Percentiles rank a stretch among this genome's conserved stretches.
phyloP scores from a whole-genome alignment of 371 early-diverging fungal genomes.

The Rhizopus arrhizus region DNA sequence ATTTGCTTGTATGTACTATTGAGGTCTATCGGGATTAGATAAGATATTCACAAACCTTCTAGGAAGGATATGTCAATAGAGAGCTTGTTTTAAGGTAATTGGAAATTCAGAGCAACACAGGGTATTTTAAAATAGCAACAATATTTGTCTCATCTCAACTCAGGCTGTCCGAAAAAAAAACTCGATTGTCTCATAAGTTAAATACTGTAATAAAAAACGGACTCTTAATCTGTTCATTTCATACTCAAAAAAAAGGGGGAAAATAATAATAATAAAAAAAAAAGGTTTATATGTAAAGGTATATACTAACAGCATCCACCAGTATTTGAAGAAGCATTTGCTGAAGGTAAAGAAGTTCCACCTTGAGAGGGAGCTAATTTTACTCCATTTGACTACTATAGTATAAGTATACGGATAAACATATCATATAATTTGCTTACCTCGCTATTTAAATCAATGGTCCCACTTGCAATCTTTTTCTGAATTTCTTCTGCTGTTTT shows the following conservation, averaged over 20 bases:
- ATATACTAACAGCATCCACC: conserved; percentile 46
- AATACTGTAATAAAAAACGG: too few relatives aligned
- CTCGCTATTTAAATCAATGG: conserved; percentile 49
- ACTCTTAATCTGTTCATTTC: neutral
- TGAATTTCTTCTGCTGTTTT: conserved; percentile 49
- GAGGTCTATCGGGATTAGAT: too few relatives aligned
- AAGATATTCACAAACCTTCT: too few relatives aligned
- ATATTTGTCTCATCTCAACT: too few relatives aligned
- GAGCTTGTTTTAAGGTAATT: too few relatives aligned
- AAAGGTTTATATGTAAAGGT: neutral
- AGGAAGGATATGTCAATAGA: too few relatives aligned
- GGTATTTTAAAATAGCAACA: too few relatives aligned
- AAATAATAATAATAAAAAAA: neutral
- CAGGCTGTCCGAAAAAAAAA: too few relatives aligned
- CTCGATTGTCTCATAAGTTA: too few relatives aligned
- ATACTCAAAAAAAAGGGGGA: neutral
- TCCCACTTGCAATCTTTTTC: conserved; percentile 48
- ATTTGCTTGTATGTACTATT: too few relatives aligned
- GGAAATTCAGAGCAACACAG: too few relatives aligned
- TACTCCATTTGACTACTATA: conserved; percentile 45
- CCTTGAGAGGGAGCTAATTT: conserved; percentile 51
- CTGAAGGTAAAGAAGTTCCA: conserved; percentile 51
- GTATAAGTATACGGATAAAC: neutral
- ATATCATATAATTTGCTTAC: conserved; percentile 21
- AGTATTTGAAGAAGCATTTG: conserved; percentile 42